Percentiles rank a stretch among this genome's conserved stretches.
phyloP scores from a whole-genome alignment of 2,329 filamentous ascomycete genomes.

The Diaporthe nobilis region DNA sequence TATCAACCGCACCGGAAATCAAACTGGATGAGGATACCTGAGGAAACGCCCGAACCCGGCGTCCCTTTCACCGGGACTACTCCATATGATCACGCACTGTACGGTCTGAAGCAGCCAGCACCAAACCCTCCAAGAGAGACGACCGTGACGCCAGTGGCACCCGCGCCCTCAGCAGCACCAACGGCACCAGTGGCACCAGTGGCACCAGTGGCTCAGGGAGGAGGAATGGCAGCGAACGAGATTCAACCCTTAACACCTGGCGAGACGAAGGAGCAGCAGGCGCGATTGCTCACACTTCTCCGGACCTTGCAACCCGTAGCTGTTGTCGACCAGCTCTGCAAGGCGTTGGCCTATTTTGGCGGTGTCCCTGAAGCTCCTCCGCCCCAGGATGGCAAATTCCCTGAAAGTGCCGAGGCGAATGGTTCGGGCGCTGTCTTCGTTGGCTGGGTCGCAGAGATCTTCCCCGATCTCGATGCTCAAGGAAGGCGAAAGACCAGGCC shows the following conservation, averaged over 20 bases:
- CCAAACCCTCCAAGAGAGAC: slow-evolving; percentile 35
- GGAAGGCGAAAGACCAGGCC: slow-evolving; percentile 44
- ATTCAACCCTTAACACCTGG: slow-evolving; percentile 52
- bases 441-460: slow-evolving; percentile 75
- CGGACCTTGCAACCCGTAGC: slow-evolving; percentile 67
- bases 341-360: slow-evolving; percentile 74
- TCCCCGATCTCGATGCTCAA: slow-evolving; percentile 58
- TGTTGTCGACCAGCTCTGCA: slow-evolving; percentile 75
- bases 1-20: slow-evolving; percentile 52
- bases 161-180: slow-evolving; percentile 45
- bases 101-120: slow-evolving; percentile 37
- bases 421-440: slow-evolving; percentile 71
- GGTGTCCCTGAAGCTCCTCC: slow-evolving; percentile 69
- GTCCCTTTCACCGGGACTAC: slow-evolving; percentile 41
- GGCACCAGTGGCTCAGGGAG: slow-evolving; percentile 29
- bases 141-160: slow-evolving; percentile 7
- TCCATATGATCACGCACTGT: slow-evolving; percentile 39
- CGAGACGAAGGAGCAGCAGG: slow-evolving; percentile 72
- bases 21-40: slow-evolving; percentile 40
- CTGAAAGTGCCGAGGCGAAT: slow-evolving; percentile 68
- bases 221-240: not conserved
- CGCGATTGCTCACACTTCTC: slow-evolving; percentile 70
- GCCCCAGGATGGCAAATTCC: slow-evolving; percentile 65
- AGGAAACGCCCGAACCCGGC: slow-evolving; percentile 32
- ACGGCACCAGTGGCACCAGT: not conserved